Conservation (phyloP, 306 rosid genomes). For the Oxytropis ochrocephala region DNA sequence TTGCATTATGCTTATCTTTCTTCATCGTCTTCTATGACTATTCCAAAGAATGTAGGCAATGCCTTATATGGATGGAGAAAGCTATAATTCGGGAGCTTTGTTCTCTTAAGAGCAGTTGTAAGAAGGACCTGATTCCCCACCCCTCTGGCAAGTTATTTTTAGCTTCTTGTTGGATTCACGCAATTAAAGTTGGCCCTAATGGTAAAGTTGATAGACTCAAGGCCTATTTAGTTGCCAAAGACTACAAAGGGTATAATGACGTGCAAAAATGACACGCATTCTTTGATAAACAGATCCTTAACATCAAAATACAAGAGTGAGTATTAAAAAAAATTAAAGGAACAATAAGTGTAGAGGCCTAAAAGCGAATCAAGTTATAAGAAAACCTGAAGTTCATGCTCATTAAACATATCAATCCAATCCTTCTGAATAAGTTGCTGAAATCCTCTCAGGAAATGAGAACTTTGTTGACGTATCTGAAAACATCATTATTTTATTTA, state of each 20-base stretch:
- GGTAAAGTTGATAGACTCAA: too few species aligned
- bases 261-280: conserved; percentile 11
- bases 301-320: conserved; percentile 3
- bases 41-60: too few species aligned
- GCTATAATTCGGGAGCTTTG: too few species aligned
- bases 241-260: background rate
- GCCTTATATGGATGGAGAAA: too few species aligned
- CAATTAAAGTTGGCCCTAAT: too few species aligned
- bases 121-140: too few species aligned
- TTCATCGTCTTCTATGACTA: too few species aligned
- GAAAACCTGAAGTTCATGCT: conserved; percentile 95
- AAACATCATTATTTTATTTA: conserved; percentile 12
- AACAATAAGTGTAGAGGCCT: background rate
- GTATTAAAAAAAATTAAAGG: background rate
- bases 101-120: too few species aligned
- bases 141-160: too few species aligned
- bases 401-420: conserved; percentile 97
- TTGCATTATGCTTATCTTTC: too few species aligned
- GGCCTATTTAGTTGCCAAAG: too few species aligned
- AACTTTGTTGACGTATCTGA: conserved; percentile 98
- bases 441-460: conserved; percentile 94
- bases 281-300: background rate
- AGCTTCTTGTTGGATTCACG: too few species aligned
- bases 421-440: conserved; percentile 94
- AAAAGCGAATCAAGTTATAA: conserved; percentile 9